Conservation (phyloP, 2,329 filamentous ascomycete species). For the Arthrobotrys pseudoclavata region DNA sequence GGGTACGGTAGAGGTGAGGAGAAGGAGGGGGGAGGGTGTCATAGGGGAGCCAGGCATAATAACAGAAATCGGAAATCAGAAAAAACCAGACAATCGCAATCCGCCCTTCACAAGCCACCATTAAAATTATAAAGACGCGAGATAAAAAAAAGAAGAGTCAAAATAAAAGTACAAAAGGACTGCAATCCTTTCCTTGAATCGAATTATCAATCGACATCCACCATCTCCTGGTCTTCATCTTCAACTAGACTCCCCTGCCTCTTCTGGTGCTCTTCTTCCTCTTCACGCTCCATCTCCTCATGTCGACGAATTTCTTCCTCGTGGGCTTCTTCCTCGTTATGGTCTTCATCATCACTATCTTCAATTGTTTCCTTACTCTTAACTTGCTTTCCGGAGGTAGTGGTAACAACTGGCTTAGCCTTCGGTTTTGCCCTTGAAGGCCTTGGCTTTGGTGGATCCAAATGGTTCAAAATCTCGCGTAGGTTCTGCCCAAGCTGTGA, state of each 20-base stretch:
- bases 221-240: slow-evolving; percentile 69
- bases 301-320: slow-evolving; percentile 67
- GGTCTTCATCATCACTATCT: slow-evolving; percentile 67
- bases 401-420: slow-evolving; percentile 65
- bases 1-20: background rate
- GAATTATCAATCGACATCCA: slow-evolving; percentile 59
- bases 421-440: slow-evolving; percentile 72
- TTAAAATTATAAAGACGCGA: slow-evolving; percentile 11
- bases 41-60: slow-evolving; percentile 51
- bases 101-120: slow-evolving; percentile 25
- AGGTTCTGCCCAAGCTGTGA: slow-evolving; percentile 85
- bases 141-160: slow-evolving; percentile 6
- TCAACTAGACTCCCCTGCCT: slow-evolving; percentile 66
- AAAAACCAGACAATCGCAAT: slow-evolving; percentile 51
- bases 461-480: slow-evolving; percentile 83
- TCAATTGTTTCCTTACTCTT: slow-evolving; percentile 66
- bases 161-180: slow-evolving; percentile 46
- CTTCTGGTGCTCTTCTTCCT: slow-evolving; percentile 65
- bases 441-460: slow-evolving; percentile 70
- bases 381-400: slow-evolving; percentile 67
- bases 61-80: slow-evolving; percentile 59
- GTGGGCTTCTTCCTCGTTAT: slow-evolving; percentile 67
- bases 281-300: slow-evolving; percentile 68
- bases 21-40: background rate
- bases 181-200: slow-evolving; percentile 8